These are phyloP conservation scores for Suillus spraguei DNA, from an alignment of 768 basidiomycete species.

Conservation along the genomic window DNA sequence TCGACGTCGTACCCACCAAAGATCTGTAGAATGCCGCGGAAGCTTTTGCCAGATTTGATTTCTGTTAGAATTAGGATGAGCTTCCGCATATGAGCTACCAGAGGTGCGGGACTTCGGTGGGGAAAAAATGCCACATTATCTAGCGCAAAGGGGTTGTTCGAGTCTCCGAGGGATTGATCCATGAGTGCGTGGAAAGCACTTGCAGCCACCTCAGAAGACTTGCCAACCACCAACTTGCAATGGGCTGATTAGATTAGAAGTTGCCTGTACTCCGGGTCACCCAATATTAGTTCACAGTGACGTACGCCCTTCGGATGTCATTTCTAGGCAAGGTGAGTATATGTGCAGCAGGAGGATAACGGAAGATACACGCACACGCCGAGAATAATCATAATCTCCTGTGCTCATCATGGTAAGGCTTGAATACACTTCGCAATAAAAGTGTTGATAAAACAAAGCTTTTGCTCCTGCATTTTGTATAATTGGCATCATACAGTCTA, in stretches of 20 bases:
- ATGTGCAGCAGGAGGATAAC: slow-evolving; percentile 15
- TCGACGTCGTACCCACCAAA: slow-evolving; percentile 41
- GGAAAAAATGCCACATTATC: not conserved
- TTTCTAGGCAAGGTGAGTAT: slow-evolving; percentile 3
- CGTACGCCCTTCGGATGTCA: not conserved
- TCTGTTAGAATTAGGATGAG: slow-evolving; percentile 75
- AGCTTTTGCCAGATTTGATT: slow-evolving; percentile 96
- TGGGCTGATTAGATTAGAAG: slow-evolving; percentile 97
- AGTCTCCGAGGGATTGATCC: slow-evolving; percentile 91
- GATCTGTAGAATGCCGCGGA: slow-evolving; percentile 96
- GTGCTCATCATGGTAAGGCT: slow-evolving; percentile 78
- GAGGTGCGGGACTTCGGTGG: slow-evolving; percentile 80
- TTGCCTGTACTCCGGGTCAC: slow-evolving; percentile 92
- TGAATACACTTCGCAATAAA: slow-evolving; percentile 84
- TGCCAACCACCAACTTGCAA: slow-evolving; percentile 83
- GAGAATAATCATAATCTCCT: slow-evolving; percentile 98
- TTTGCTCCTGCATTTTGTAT: slow-evolving; percentile 94
- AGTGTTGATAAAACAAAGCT: slow-evolving; percentile 38
- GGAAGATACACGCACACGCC: slow-evolving; percentile 73
- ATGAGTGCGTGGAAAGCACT: slow-evolving; percentile 91
- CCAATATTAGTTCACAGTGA: not conserved
- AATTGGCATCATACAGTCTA: slow-evolving; percentile 79
- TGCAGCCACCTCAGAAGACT: slow-evolving; percentile 94
- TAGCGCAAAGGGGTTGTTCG: not conserved
- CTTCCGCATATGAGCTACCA: slow-evolving; percentile 83